phyloP scores from a whole-genome alignment of 768 basidiomycete genomes.

The Mycena vitilis region DNA sequence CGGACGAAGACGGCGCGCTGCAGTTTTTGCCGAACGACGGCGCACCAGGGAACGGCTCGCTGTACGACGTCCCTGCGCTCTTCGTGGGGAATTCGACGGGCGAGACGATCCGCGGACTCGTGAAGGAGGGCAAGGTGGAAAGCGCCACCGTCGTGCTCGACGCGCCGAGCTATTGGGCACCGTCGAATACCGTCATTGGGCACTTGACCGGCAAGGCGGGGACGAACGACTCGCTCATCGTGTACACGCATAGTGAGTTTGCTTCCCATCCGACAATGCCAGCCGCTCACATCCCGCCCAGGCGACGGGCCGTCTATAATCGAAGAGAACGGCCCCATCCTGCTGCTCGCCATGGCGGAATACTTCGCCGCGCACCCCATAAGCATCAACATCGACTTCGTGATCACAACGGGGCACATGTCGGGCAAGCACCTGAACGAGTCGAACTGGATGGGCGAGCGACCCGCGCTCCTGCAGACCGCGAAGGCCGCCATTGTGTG shows the following conservation, averaged over 20 bases:
- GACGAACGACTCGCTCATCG: conserved; percentile 39
- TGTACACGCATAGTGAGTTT: conserved; percentile 46
- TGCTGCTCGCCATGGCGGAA: conserved; percentile 46
- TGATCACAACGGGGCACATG: conserved; percentile 46
- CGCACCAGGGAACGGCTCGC: conserved; percentile 39
- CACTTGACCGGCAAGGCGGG: conserved; percentile 38
- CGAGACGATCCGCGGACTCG: conserved; percentile 40
- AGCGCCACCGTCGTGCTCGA: conserved; percentile 46
- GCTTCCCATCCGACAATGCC: not conserved
- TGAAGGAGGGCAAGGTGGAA: conserved; percentile 34
- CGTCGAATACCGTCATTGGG: conserved; percentile 41
- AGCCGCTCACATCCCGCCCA: conserved; percentile 14
- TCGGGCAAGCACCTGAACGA: conserved; percentile 45
- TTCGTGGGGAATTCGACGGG: conserved; percentile 47
- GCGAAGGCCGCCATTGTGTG: conserved; percentile 46
- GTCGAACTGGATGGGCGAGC: conserved; percentile 43
- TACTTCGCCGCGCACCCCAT: conserved; percentile 42
- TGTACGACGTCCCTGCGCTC: conserved; percentile 44
- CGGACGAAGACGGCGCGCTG: conserved; percentile 44
- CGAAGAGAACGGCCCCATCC: conserved; percentile 47
- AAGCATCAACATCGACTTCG: conserved; percentile 45
- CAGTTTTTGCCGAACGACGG: conserved; percentile 45
- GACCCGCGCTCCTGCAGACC: conserved; percentile 39
- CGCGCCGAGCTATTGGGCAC: conserved; percentile 41
- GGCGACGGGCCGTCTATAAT: conserved; percentile 46